Evolutionary conservation across 2,329 filamentous ascomycete species (phyloP).

Genomic region (Sporothrix variecibatus): DNA sequence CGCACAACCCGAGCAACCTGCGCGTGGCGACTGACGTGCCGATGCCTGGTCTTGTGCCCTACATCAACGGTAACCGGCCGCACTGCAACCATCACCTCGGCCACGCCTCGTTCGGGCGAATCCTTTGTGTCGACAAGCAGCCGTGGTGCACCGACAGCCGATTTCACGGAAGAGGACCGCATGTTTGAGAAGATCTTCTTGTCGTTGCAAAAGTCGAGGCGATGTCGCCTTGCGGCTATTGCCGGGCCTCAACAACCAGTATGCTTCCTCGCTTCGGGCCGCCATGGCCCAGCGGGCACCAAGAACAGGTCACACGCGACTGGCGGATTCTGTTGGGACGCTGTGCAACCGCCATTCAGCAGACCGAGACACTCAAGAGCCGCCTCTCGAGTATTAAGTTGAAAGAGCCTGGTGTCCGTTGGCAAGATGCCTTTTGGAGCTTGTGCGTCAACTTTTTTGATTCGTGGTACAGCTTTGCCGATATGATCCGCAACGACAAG

Average conservation of each 20-base stretch:
- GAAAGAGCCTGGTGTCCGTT: conserved; percentile 76
- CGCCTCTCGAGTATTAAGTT: conserved; percentile 79
- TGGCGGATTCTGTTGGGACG: conserved; percentile 73
- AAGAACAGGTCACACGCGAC: conserved; percentile 59
- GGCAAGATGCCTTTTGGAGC: conserved; percentile 62
- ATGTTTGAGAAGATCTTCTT: conserved; percentile 82
- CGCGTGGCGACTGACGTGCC: conserved; percentile 59
- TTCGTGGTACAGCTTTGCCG: conserved; percentile 68
- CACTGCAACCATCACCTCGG: conserved; percentile 55
- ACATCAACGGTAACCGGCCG: conserved; percentile 53
- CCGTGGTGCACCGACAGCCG: conserved; percentile 53
- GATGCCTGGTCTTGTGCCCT: conserved; percentile 42
- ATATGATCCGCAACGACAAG: conserved; percentile 58
- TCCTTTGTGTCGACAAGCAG: conserved; percentile 67
- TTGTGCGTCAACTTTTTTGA: conserved; percentile 75
- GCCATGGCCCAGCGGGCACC: conserved; percentile 62
- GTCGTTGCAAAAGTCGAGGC: conserved; percentile 71
- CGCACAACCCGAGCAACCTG: conserved; percentile 55
- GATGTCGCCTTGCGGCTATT: conserved; percentile 72
- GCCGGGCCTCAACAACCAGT: conserved; percentile 68
- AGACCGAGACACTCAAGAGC: conserved; percentile 70
- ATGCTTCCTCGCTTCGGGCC: conserved; percentile 63
- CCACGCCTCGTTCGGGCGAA: conserved; percentile 81
- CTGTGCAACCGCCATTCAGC: conserved; percentile 69
- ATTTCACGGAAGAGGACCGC: conserved; percentile 74